Conservation (phyloP, 768 basidiomycete genomes). For the Lactarius akahatsu region DNA sequence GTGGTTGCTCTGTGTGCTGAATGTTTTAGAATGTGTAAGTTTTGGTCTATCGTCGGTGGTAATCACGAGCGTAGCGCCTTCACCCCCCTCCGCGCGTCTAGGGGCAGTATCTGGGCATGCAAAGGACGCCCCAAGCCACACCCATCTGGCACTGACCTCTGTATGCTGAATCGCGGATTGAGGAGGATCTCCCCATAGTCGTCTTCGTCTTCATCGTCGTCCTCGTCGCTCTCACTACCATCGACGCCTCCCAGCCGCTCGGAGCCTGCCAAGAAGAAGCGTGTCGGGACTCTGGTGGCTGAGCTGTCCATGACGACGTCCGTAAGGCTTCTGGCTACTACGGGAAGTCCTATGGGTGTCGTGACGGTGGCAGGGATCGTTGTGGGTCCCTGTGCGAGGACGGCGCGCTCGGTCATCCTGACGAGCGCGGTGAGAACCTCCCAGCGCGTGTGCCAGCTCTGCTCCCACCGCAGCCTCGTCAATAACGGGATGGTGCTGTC, state of each 20-base stretch:
- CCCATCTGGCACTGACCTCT: conserved; percentile 7
- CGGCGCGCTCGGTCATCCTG: conserved; percentile 19
- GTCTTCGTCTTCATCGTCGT: conserved; percentile 26
- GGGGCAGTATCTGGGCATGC: conserved; percentile 8
- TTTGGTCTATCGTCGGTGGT: neutral
- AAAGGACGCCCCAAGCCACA: neutral
- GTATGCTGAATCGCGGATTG: conserved; percentile 24
- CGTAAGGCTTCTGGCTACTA: conserved; percentile 19
- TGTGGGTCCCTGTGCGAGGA: conserved; percentile 4
- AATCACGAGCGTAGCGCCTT: conserved; percentile 11
- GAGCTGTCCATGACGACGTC: conserved; percentile 11
- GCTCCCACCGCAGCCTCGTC: conserved; percentile 22
- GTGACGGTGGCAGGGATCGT: conserved; percentile 17
- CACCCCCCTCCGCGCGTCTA: conserved; percentile 9
- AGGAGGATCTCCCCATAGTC: conserved; percentile 29
- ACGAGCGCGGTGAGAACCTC: conserved; percentile 29
- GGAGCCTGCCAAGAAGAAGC: conserved; percentile 19
- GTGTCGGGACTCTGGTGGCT: neutral
- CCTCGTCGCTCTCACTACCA: conserved; percentile 15
- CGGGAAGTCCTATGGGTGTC: conserved; percentile 24
- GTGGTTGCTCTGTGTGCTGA: conserved; percentile 1
- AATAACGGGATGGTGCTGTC: conserved; percentile 4
- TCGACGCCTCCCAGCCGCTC: conserved; percentile 9
- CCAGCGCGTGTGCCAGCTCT: conserved; percentile 30
- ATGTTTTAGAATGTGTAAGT: conserved; percentile 16